Evolutionary conservation across 169 alveolate species (phyloP).

Genomic region (Neospora caninum): DNA sequence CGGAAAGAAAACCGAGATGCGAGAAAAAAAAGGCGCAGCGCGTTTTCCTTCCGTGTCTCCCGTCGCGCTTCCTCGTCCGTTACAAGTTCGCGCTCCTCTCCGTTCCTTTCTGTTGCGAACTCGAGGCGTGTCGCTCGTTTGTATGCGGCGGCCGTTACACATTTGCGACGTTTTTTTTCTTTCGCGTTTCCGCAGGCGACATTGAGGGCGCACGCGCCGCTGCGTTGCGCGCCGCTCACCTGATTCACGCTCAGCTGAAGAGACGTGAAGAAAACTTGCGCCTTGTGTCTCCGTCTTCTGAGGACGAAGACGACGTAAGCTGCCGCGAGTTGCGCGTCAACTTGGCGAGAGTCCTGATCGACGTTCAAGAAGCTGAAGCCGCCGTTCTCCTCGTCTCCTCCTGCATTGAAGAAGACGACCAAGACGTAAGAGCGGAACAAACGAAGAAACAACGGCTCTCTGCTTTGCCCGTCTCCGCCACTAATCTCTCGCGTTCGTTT

Average conservation of each 20-base stretch:
- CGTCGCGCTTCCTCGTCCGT: too few relatives aligned
- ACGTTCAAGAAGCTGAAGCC: conserved; percentile 6
- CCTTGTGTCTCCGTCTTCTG: background rate
- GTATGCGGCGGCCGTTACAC: too few relatives aligned
- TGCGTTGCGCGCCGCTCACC: background rate
- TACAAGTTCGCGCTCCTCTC: too few relatives aligned
- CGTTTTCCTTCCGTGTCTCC: too few relatives aligned
- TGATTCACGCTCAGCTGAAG: background rate
- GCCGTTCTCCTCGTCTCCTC: conserved; percentile 10
- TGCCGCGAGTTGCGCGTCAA: background rate
- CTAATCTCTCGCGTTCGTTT: too few relatives aligned
- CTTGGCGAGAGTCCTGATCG: conserved; percentile 16
- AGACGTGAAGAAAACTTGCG: background rate
- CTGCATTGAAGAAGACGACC: background rate
- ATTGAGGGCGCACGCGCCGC: background rate
- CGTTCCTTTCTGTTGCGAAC: too few relatives aligned
- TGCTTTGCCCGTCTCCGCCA: too few relatives aligned
- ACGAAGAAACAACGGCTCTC: too few relatives aligned
- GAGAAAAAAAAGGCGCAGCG: too few relatives aligned
- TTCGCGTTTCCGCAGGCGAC: background rate
- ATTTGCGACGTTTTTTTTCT: too few relatives aligned
- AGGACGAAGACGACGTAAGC: conserved; percentile 4
- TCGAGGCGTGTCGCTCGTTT: too few relatives aligned
- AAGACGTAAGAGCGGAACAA: background rate
- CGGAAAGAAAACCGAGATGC: too few relatives aligned